Conservation (phyloP, 768 basidiomycete genomes). For the Xerocomellus chrysenteron region DNA sequence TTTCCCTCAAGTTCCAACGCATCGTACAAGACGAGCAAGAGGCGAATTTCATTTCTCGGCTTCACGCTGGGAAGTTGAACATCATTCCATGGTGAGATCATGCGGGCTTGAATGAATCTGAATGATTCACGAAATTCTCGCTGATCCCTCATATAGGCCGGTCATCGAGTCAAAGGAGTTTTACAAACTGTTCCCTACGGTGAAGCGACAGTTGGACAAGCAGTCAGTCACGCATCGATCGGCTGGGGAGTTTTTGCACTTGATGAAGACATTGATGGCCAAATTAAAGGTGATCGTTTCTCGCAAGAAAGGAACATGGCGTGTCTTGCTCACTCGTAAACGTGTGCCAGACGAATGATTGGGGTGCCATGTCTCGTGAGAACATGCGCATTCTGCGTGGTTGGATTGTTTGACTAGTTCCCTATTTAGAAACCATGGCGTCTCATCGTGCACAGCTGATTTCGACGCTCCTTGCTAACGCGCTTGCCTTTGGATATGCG, state of each 20-base stretch:
- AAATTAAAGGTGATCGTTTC: conserved; percentile 51
- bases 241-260: conserved; percentile 54
- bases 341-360: conserved; percentile 52
- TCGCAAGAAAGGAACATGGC: background rate
- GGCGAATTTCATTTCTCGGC: conserved; percentile 59
- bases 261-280: conserved; percentile 66
- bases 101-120: background rate
- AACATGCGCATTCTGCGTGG: background rate
- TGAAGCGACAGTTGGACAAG: conserved; percentile 49
- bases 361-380: conserved; percentile 64
- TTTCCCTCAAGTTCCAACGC: conserved; percentile 55
- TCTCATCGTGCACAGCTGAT: conserved; percentile 49
- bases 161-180: conserved; percentile 64
- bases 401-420: background rate
- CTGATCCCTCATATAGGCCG: conserved; percentile 30
- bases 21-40: conserved; percentile 64
- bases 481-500: conserved; percentile 46
- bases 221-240: conserved; percentile 48
- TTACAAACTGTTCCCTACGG: conserved; percentile 49
- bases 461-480: conserved; percentile 41
- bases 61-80: conserved; percentile 53
- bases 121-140: no score
- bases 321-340: background rate
- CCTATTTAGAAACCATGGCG: conserved; percentile 43
- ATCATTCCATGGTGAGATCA: conserved; percentile 55